Evolutionary conservation across 257 asterid genomes (phyloP), one percentile per base, ranked within the genome.

Genomic region (Nicotiana tabacum): DNA sequence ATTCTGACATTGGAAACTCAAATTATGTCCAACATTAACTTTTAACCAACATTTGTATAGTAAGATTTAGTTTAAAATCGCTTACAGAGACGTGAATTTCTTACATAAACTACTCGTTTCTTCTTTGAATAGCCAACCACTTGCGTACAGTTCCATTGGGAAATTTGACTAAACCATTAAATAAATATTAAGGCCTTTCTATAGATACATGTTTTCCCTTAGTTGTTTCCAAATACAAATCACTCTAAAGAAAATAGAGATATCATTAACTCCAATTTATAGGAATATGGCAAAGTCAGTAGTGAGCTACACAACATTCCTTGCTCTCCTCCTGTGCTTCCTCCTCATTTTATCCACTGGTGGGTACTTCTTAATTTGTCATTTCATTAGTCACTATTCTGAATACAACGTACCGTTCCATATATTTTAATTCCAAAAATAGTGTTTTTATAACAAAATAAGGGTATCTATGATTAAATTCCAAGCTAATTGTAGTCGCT

Each of bases 321-420:
- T 68, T 56, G 84, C 60, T 33, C 15, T 82, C 78, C 56, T 82
- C 67, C 68, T 82, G 33, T 68, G 84, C 80, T 82, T 82, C 70
- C 67, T 82, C 32, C 62, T 82, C 24, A 17, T 66, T 32, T 32
- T 69, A 55, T 4, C 80, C 39, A 11, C 27, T 16, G 70, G 84
- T 68, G 24, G 30, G 70, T 46, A 46, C 7, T 72, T 72, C 79
- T 11, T 24, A 21, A 21, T 72, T 51, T 24, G 37, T 24, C 35
- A 43, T 70, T 21, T 72, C 11, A 69, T 37, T n/a, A n/a, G 35
- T 43, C 35, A 43, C 9, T 18, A 5, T n/a, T 70, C 17, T 9
- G 15, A 37, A 68, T 67, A 33, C 27, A 16, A 4, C 18, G 5
- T 27, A 9, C 2, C 0, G 17, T 24, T 56, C 0, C 51, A 35